Evolutionary conservation across 192 early-diverging fungal genomes (phyloP), one percentile per base, ranked within the genome.

Genomic region (Coemansia furcata): DNA sequence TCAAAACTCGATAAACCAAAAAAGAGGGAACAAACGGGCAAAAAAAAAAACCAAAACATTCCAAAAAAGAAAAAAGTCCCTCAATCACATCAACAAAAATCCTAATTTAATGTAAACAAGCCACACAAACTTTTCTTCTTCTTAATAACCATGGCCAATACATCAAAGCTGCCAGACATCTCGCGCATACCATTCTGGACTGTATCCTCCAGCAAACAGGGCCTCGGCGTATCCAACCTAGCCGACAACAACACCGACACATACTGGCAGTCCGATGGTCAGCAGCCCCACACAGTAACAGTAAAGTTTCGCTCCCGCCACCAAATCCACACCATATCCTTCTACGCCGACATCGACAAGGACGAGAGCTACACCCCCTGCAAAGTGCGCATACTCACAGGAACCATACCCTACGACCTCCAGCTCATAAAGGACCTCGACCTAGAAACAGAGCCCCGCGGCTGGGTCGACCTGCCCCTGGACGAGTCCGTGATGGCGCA

Each of bases 321-420:
- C 7, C 63, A 60, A 7, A 65, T 82, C 21, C 68, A 82, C 64
- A 23, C 72, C 2, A 15, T 82, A 5, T 63, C 74, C 0, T 63
- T 82, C 4, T 82, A 63, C 32, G 54, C 74, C 14, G 72, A 82
- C 33, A 65, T 65, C 11, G 75, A 77, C 23, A 61, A 49, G 32
- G 80, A 82, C 68, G 80, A 82, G 44, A 82, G 75, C 63, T 82
- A 82, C 60, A 82, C 80, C 55, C 80, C 80, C 11, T 82, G 75
- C 65, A 65, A 66, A 23, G 21, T 71, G 6, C 19, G 36, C 10
- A 46, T 82, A 5, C 42, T 59, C 15, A 60, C 75, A 4, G 80
- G 80, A 2, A 71, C 80, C 12, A 66, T 39, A 43, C 35, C 59
- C 3, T 46, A 73, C 17, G 80, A 82, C 32, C 66, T 69, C 65